phyloP scores from a whole-genome alignment of 257 asterid genomes.

The Anisodus acutangulus region DNA sequence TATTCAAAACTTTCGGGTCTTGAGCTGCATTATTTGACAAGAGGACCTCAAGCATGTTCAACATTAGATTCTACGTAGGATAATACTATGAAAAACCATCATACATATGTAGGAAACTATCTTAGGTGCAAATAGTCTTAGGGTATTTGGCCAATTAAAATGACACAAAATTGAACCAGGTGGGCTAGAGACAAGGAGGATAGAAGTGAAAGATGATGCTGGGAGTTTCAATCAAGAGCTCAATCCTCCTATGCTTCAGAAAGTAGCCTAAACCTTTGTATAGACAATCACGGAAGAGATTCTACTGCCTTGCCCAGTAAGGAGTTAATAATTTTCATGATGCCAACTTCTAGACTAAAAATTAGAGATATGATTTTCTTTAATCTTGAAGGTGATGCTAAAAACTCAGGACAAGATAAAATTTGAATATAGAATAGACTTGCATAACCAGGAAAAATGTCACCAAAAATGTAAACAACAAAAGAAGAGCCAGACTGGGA shows the following conservation, averaged over 20 bases:
- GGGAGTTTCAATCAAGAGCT: slow-evolving; percentile 13
- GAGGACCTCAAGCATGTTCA: too few relatives aligned
- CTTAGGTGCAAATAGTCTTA: too few relatives aligned
- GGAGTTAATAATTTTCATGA: background rate
- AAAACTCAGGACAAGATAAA: background rate
- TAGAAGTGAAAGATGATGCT: background rate
- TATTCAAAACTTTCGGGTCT: too few relatives aligned
- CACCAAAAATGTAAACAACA: background rate
- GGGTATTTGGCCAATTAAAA: too few relatives aligned
- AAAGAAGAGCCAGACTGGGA: background rate
- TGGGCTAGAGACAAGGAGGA: slow-evolving; percentile 7
- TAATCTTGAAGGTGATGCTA: background rate
- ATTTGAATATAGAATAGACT: background rate
- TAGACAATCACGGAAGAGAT: background rate
- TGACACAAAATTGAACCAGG: too few relatives aligned
- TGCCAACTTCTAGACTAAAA: background rate
- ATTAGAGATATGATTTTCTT: background rate
- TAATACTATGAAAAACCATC: too few relatives aligned
- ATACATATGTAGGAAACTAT: too few relatives aligned
- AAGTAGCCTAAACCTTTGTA: background rate
- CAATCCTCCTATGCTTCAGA: slow-evolving; percentile 12
- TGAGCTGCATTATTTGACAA: too few relatives aligned
- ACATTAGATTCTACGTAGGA: too few relatives aligned
- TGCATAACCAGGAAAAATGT: too few relatives aligned
- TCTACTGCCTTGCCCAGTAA: background rate